Evolutionary conservation across 164 flowering plant species (phyloP).

Genomic region (Sedum album): DNA sequence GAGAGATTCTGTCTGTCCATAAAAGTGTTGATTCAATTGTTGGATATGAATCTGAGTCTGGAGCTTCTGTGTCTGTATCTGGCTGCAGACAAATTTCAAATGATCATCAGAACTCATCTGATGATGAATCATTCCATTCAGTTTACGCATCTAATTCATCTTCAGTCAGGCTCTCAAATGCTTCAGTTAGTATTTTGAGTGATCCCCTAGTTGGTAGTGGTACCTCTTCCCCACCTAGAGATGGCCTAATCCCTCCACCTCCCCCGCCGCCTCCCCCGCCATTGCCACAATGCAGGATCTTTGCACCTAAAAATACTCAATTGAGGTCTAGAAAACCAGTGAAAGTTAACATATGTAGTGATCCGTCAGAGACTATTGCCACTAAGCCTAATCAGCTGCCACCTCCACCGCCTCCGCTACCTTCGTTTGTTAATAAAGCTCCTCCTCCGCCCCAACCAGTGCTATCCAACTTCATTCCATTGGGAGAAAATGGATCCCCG

Average conservation of each 20-base stretch:
- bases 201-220: constrained; percentile 15
- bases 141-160: constrained; percentile 50
- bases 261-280: constrained; percentile 28
- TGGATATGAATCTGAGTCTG: constrained; percentile 19
- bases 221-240: constrained; percentile 4
- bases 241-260: constrained; percentile 15
- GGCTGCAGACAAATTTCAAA: constrained; percentile 15
- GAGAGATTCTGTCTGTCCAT: constrained; percentile 36
- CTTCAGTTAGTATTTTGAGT: constrained; percentile 30
- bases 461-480: constrained; percentile 26
- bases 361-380: constrained; percentile 9
- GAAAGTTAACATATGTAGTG: neutral
- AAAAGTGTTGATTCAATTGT: constrained; percentile 24
- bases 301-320: constrained; percentile 8
- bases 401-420: constrained; percentile 7
- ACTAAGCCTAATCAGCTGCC: neutral
- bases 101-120: constrained; percentile 33
- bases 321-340: constrained; percentile 10
- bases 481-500: constrained; percentile 72
- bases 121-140: constrained; percentile 80
- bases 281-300: constrained; percentile 8
- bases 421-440: neutral
- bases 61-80: constrained; percentile 10
- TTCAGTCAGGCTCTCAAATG: constrained; percentile 42
- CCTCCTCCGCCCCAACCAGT: constrained; percentile 15